phyloP scores from a whole-genome alignment of 1,139 yeast species.

The Nakaseomyces kungkrabaensis region DNA sequence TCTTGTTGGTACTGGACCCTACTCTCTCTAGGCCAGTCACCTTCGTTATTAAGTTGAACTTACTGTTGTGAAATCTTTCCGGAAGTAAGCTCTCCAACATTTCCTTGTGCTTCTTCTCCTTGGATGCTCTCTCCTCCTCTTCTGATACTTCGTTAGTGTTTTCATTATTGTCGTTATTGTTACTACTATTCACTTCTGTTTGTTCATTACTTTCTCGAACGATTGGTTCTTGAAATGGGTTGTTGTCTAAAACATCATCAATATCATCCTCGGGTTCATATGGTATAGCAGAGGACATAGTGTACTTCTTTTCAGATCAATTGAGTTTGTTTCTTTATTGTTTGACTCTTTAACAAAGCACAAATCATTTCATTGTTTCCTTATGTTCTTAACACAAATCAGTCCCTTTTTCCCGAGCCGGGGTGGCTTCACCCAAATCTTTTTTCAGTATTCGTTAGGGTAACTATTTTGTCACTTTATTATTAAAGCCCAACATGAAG shows the following conservation, averaged over 20 bases:
- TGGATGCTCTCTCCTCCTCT: constrained; percentile 1
- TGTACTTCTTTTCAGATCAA: no score
- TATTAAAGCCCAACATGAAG: no score
- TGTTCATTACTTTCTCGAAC: constrained; percentile 7
- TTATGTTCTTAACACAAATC: no score
- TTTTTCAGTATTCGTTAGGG: no score
- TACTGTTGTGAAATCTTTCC: constrained; percentile 5
- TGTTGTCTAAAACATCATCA: constrained; percentile 11
- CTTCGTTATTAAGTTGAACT: constrained; percentile 24
- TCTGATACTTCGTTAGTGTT: constrained; percentile 3
- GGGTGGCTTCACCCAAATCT: no score
- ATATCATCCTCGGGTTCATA: constrained; percentile 40
- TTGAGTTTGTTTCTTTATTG: no score
- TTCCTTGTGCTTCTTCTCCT: background rate
- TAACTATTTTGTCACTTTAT: no score
- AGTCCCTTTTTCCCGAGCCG: no score
- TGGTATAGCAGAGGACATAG: constrained; percentile 32
- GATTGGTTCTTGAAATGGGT: constrained; percentile 20
- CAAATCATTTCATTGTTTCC: no score
- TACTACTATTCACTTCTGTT: constrained; percentile 19
- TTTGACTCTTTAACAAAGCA: no score
- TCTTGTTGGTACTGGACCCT: constrained; percentile 29
- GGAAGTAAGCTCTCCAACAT: constrained; percentile 4
- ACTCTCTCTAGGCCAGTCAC: constrained; percentile 31
- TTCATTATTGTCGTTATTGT: constrained; percentile 4